Base-by-base conservation (phyloP, 1,284 basidiomycete genomes). In the Leccinum fallax region DNA sequence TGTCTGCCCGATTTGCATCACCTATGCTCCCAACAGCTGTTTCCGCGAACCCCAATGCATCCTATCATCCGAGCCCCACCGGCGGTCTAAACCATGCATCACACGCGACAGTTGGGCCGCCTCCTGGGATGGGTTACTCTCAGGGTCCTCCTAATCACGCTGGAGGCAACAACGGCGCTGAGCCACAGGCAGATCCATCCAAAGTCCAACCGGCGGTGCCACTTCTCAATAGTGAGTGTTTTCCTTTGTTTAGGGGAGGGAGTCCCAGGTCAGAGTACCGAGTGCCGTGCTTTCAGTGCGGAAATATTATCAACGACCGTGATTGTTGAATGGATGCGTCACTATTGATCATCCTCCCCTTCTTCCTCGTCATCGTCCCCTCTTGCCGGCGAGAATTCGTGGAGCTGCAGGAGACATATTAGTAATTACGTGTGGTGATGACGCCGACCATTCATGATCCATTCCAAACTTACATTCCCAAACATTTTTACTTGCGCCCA, bases 281-380 rank as follows among this genome's bases (percentile, higher is more conserved):
- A 90, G 87, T 68, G 77, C 87, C 87, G 85, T 90, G 80, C 88
- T 89, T 90, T 86, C 86, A 90, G 87, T 88, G 86, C 87, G 87
- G 86, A 87, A 88, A 83, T 78, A 83, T 78, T 83, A 84, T 78
- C 80, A 85, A 81, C 85, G 82, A 74, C 82, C 83, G 79, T 89
- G 80, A 89, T 72, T 63, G 55, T 71, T 74, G 63, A 62, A 75
- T 68, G 61, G 59, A 65, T 75, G 56, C 71, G 54, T 70, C 71
- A 49, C 62, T 71, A 21, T 54, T 71, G 21, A 60, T 57, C 62
- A 53, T 46, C 55, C 53, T 57, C 69, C 58, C 62, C 62, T 55
- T 61, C 54, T 73, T 48, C 65, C 58, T 73, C 65, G 61, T 58
- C 62, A 57, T 40, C 55, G 40, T 56, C 71, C 60, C 62, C 60